Percentiles rank a stretch among this genome's conserved stretches.
phyloP scores from a whole-genome alignment of 2,329 filamentous ascomycete species.

The Trichoderma brevicompactum region DNA sequence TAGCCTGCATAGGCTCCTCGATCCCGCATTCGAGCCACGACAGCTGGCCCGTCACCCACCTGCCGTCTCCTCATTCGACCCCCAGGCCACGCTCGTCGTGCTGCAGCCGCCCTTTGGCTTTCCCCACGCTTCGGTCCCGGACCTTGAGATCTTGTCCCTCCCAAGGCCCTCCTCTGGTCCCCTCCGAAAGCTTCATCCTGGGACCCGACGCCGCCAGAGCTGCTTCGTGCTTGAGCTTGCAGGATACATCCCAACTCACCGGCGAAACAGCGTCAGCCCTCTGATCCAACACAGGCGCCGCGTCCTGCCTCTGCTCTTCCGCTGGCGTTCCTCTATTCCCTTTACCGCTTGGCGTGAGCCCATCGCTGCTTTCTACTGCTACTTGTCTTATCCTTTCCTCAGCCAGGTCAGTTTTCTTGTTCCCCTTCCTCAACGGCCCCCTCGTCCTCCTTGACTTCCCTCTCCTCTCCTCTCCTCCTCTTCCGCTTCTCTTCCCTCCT shows the following conservation, averaged over 20 bases:
- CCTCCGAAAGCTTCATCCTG: slow-evolving; percentile 39
- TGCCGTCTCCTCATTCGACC: slow-evolving; percentile 42
- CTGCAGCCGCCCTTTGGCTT: slow-evolving; percentile 38
- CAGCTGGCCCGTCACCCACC: slow-evolving; percentile 39
- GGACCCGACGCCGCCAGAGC: slow-evolving; percentile 26
- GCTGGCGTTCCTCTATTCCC: slow-evolving; percentile 28
- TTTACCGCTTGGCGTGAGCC: slow-evolving; percentile 30
- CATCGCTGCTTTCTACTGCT: slow-evolving; percentile 24
- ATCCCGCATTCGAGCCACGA: slow-evolving; percentile 49
- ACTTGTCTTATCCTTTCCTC: slow-evolving; percentile 33
- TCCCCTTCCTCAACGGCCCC: slow-evolving; percentile 16
- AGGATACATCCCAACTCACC: slow-evolving; percentile 40
- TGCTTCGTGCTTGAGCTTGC: slow-evolving; percentile 37
- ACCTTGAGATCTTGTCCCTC: slow-evolving; percentile 39
- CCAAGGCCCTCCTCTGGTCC: slow-evolving; percentile 30
- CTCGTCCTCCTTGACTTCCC: neutral
- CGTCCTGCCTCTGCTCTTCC: slow-evolving; percentile 18
- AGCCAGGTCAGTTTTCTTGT: slow-evolving; percentile 38
- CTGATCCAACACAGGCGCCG: slow-evolving; percentile 28
- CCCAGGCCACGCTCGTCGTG: slow-evolving; percentile 33
- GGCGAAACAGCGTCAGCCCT: slow-evolving; percentile 38
- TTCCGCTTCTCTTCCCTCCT: slow-evolving; percentile 29
- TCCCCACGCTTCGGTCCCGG: slow-evolving; percentile 40
- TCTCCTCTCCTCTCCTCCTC: slow-evolving; percentile 31
- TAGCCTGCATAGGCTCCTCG: slow-evolving; percentile 45